Conservation (phyloP, 768 basidiomycete species). For the Rhizopogon rudus region DNA sequence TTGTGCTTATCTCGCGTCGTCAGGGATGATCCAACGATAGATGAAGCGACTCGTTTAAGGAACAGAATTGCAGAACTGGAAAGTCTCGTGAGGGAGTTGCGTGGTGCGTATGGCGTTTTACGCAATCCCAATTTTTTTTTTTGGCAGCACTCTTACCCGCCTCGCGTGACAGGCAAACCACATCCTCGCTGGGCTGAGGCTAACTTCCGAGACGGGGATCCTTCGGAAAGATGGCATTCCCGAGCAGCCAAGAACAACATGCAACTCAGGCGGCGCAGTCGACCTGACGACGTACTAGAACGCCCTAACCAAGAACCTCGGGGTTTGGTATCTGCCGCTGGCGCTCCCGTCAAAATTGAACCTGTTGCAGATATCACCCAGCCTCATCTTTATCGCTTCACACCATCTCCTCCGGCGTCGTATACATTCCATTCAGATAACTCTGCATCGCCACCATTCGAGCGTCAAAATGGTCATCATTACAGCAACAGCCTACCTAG, state of each 20-base stretch:
- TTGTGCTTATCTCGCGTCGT: not conserved
- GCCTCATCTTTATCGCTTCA: constrained; percentile 64
- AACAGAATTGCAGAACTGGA: constrained; percentile 92
- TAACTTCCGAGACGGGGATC: constrained; percentile 74
- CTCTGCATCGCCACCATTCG: constrained; percentile 29
- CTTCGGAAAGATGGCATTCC: constrained; percentile 84
- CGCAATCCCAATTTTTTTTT: constrained; percentile 4
- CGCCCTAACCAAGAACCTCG: constrained; percentile 32
- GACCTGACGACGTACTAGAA: constrained; percentile 31
- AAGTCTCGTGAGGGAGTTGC: constrained; percentile 71
- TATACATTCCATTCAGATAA: constrained; percentile 48
- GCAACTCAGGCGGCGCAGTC: constrained; percentile 35
- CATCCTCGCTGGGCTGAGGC: constrained; percentile 84
- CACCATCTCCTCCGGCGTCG: constrained; percentile 53
- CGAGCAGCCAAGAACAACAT: constrained; percentile 66
- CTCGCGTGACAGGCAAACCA: constrained; percentile 57
- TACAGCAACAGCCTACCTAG: constrained; percentile 25
- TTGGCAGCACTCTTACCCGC: constrained; percentile 8
- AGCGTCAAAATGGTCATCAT: constrained; percentile 29
- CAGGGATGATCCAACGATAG: constrained; percentile 84
- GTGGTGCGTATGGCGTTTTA: constrained; percentile 44
- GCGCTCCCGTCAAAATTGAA: constrained; percentile 69
- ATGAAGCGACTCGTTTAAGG: constrained; percentile 80
- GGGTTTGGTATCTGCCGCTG: constrained; percentile 37
- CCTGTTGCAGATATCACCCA: constrained; percentile 43